Base-by-base conservation (phyloP, 2,329 filamentous ascomycete species). In the Exophiala mesophila region DNA sequence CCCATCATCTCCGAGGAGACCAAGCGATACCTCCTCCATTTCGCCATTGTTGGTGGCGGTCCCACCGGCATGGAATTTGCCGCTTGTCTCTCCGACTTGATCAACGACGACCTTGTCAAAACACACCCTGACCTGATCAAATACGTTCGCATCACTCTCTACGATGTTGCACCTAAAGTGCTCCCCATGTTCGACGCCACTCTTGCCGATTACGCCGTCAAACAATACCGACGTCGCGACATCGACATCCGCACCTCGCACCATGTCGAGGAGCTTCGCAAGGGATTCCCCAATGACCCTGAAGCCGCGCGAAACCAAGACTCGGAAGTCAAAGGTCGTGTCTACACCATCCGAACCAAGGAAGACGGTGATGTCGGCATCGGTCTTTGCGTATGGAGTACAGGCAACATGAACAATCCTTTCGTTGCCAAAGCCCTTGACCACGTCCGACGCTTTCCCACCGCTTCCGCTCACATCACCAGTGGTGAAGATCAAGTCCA, bases 301-400 rank as follows among this genome's bases (percentile, higher is more conserved):
- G 43, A 45, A 8, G 45, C 28, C 32, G 57, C 55, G 1, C 29
- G 53, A 3, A 57, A 59, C 7, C 64, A 63, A 3, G 56, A 65
- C 20, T 56, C 62, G 9, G 65, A 66, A 55, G 63, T 68, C 29
- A 62, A 67, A 1, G 69, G 71, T 41, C 59, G 65, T 5, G 61
- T 65, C 36, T 59, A 70, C 9, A 81, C 77, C 0, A 60, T 81
- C 24, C 72, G 67, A 8, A 65, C 76, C 3, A 69, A 74, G 45
- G 75, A 80, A 51, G 71, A 77, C 42, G 77, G 76, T 1, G 73
- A 79, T 33, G 61, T 77, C 2, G 76, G 76, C 0, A 66, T 77
- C 1, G 76, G 76, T 1, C 77, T 80, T 74, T 76, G 66, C 41
- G 76, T 80, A 7, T 81, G 77, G 77, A 73, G 65, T 10, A 77